Base-by-base conservation (phyloP, 176 grass and related monocot species). In the Ampelocalamus luodianensis region DNA sequence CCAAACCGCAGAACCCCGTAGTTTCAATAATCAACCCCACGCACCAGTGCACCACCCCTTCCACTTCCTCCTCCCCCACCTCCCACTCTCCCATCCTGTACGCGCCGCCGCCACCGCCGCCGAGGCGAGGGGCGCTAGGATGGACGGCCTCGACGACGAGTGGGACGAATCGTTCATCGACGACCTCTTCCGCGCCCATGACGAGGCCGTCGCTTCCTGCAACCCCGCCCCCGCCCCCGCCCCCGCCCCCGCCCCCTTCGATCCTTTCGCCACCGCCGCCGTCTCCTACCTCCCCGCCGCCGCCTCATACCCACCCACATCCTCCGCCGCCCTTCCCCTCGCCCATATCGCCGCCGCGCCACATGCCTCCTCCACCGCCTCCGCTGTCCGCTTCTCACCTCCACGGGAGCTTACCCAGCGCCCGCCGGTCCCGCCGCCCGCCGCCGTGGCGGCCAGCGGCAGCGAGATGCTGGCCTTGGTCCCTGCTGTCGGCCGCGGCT, bases 101-200 rank as follows among this genome's bases (percentile, higher is more conserved):
- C 56, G 0, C 40, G 18, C 27, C 69, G 65, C 17, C 68, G 10
- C 23, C 29, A 48, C 22, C 65, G 38, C 45, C 27, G 85, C 50
- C 23, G 48, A 76, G n/a, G 56, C n/a, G 61, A 65, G 42, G 3
- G 0, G 24, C 42, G 37, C 15, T 32, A 65, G 71, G 62, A 97
- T 95, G 95, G 90, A 86, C 71, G 87, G 4, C 49, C 12, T 20
- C 34, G 88, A 79, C 50, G 92, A 90, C 67, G 66, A 72, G 8
- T 97, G 92, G 76, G 72, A 85, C 10, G 68, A 0, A 5, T 1
- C 3, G 14, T 61, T 80, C 24, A 34, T 90, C n/a, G 17, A 71
- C 2, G 84, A 76, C 55, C 29, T 83, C 46, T 39, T 84, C 14
- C 79, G 51, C 68, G 8, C 10, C 8, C 18, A 59, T 38, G 72